Evolutionary conservation across 345 rosid genomes (phyloP).

Genomic region (thale cress (Arabidopsis thaliana)): DNA sequence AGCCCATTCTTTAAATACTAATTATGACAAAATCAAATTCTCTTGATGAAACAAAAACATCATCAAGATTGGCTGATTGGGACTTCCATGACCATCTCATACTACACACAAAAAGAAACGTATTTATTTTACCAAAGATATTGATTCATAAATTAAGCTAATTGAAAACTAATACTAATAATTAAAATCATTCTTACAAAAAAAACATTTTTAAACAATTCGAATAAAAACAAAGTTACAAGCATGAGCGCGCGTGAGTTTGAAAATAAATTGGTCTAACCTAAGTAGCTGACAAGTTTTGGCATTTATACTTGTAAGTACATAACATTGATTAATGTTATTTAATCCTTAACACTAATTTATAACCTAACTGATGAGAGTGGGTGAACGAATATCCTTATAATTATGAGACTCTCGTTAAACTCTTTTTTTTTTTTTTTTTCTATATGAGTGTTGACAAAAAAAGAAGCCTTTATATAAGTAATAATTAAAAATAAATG

Average conservation of each 20-base stretch:
- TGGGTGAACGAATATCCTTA: constrained; percentile 20
- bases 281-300: constrained; percentile 41
- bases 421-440: no score
- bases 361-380: constrained; percentile 13
- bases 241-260: neutral
- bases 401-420: no score
- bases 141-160: neutral
- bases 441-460: constrained; percentile 5
- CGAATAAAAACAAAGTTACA: neutral
- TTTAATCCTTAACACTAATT: constrained; percentile 16
- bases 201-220: neutral
- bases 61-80: constrained; percentile 8
- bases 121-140: neutral
- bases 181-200: no score
- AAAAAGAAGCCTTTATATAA: neutral
- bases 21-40: neutral
- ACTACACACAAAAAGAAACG: neutral
- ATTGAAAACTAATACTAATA: neutral
- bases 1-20: constrained; percentile 9
- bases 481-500: neutral
- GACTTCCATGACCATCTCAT: neutral
- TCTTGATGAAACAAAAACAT: neutral
- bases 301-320: constrained; percentile 36
- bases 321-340: constrained; percentile 25
- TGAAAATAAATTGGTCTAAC: constrained; percentile 10